Evolutionary conservation across 306 rosid genomes (phyloP), one percentile per base, ranked within the genome.

Genomic region (Casuarina glauca): DNA sequence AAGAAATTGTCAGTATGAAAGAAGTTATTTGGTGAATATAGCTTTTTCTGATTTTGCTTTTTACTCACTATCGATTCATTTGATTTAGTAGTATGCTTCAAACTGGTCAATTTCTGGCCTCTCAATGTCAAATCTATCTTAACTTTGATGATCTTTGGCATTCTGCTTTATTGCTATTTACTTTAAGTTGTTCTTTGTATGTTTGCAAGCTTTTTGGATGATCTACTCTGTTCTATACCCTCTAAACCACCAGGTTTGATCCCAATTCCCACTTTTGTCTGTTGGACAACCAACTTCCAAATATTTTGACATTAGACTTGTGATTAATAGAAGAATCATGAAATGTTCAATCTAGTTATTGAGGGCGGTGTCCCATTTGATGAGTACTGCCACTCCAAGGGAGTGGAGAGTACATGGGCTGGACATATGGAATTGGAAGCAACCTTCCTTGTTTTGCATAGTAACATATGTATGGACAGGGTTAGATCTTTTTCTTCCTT

Each of bases 401-500:
- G 82, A 79, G 86, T 86, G 53, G 96, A 92, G 70, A 92, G 96
- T 61, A 92, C 96, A 39, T 92, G 97, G 97, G 96, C 97, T 60
- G 97, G 97, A 70, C 87, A 92, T 76, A 88, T 92, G 89, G 97
- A 92, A 89, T 76, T 92, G 87, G 96, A 90, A 83, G 93, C 97
- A 72, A 96, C 97, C 82, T 92, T 96, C 82, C 96, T 92, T 82
- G 96, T 89, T 77, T 83, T 87, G 16, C 91, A 77, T 58, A 70
- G 83, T 89, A 90, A 92, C 57, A 82, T 92, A 79, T 92, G 97
- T 89, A 92, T 92, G 83, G 96, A 90, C 78, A 80, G 82, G 85
- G 97, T 92, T 64, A 81, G 88, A 64, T 63, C 43, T 78, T 41
- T 66, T 60, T 71, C 52, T 49, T 60, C 42, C 46, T 73, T 70